These are phyloP conservation scores for Microbotryum saponariae DNA, from an alignment of 1,284 basidiomycete species.

Conservation along the genomic window DNA sequence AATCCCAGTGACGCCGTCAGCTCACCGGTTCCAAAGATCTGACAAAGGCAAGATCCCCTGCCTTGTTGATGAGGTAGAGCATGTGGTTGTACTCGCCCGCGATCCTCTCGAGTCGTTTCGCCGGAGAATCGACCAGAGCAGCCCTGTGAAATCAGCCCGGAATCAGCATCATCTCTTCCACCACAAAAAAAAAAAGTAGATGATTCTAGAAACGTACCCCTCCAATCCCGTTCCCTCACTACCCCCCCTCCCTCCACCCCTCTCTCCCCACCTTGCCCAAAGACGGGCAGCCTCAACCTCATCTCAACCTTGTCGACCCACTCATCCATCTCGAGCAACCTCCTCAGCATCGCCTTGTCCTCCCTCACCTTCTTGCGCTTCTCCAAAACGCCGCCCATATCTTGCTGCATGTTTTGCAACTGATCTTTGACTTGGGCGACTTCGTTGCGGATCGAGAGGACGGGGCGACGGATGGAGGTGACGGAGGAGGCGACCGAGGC, in stretches of 20 bases:
- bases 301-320: slow-evolving; percentile 36
- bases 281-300: slow-evolving; percentile 17
- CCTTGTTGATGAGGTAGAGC: slow-evolving; percentile 80
- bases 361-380: slow-evolving; percentile 66
- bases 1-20: slow-evolving; percentile 18
- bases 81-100: slow-evolving; percentile 82
- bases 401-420: slow-evolving; percentile 51
- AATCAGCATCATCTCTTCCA: not conserved
- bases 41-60: slow-evolving; percentile 65
- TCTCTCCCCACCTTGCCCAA: slow-evolving; percentile 1
- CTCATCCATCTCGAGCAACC: slow-evolving; percentile 34
- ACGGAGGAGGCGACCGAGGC: slow-evolving; percentile 23
- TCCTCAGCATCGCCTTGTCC: slow-evolving; percentile 56
- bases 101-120: slow-evolving; percentile 76
- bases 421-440: slow-evolving; percentile 52
- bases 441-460: slow-evolving; percentile 51
- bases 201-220: slow-evolving; percentile 4
- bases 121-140: slow-evolving; percentile 25
- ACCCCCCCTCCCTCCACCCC: no score
- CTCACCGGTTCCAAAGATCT: slow-evolving; percentile 77
- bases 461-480: slow-evolving; percentile 26
- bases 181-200: no score
- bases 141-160: not conserved
- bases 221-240: slow-evolving; percentile 5
- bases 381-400: slow-evolving; percentile 66